Base-by-base conservation (phyloP, 2,329 filamentous ascomycete genomes). In the Ilyonectria mors-panacis region DNA sequence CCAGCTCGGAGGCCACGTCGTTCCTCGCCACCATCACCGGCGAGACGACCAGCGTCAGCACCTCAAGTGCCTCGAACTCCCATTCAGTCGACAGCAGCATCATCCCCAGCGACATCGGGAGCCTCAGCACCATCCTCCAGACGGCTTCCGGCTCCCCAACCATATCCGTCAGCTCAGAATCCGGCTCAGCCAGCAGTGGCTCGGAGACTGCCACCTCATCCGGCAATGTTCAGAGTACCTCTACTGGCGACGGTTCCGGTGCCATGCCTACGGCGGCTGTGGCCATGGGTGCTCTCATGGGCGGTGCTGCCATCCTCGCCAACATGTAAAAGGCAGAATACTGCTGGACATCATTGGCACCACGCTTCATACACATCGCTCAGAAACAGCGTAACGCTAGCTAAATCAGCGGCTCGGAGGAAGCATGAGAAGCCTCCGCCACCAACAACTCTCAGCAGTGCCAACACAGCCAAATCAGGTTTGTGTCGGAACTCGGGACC, bases 261-360 rank as follows among this genome's bases (percentile, higher is more conserved):
- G 75, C 80, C 51, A 73, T 75, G 62, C 80, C 79, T 68, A 85
- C 83, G 17, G 85, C 78, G 30, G 83, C 80, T 30, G 70, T 85
- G 47, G 84, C 81, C 21, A 76, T 86, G 53, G 84, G 84, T 35
- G 84, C 84, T 26, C 78, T 86, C 65, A 76, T 86, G 55, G 85
- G 84, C 26, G 85, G 84, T 71, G 83, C 82, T 3, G 85, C 83
- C 57, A 64, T 85, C 57, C 69, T 85, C 54, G 80, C 76, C 73
- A 85, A 85, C 78, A 63, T 86, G 73, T 86, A 84, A 80, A 72
- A 4, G 26, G 50, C 15, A 26, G 44, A 17, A 15, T 35, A 30
- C 47, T 39, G 8, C 28, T 21, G 9, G 10, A 35, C 26, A 45
- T 42, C 45, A 53, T 30, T 44, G 21, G 30, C 50, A 21, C 13